Evolutionary conservation across 352 stramenopile genomes (phyloP).

Genomic region (Peronosclerospora sorghi): DNA sequence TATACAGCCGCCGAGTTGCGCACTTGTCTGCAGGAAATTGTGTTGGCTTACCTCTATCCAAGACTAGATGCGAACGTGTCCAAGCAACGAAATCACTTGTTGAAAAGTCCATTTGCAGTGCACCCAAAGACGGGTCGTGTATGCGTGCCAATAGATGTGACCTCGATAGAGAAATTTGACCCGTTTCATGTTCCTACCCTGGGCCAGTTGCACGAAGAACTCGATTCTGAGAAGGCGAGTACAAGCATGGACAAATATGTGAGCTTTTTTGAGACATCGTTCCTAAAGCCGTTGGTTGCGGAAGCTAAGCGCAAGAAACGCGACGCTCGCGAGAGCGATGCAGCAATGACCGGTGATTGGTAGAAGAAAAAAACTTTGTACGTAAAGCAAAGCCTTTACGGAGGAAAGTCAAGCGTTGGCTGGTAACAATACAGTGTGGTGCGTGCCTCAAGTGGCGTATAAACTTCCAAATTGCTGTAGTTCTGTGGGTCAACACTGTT

Average conservation of each 20-base stretch:
- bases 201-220: constrained; percentile 68
- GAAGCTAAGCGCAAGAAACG: constrained; percentile 66
- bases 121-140: constrained; percentile 97
- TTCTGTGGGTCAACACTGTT: neutral
- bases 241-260: constrained; percentile 73
- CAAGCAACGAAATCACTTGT: constrained; percentile 99
- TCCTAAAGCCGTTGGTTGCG: constrained; percentile 58
- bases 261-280: constrained; percentile 51
- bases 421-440: neutral
- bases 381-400: neutral
- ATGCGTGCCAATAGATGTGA: constrained; percentile 92
- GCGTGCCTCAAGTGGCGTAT: no score
- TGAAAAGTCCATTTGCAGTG: constrained; percentile 98
- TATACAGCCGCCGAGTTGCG: constrained; percentile 53
- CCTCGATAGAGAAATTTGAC: constrained; percentile 78
- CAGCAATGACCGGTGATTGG: constrained; percentile 75
- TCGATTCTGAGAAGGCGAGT: constrained; percentile 43
- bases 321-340: constrained; percentile 47
- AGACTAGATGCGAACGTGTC: constrained; percentile 99
- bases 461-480: constrained; percentile 1
- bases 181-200: constrained; percentile 81
- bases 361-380: constrained; percentile 17
- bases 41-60: constrained; percentile 95
- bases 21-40: constrained; percentile 91
- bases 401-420: neutral